Base-by-base conservation (phyloP, 2,329 filamentous ascomycete genomes). In the Cladosporium colombiae region DNA sequence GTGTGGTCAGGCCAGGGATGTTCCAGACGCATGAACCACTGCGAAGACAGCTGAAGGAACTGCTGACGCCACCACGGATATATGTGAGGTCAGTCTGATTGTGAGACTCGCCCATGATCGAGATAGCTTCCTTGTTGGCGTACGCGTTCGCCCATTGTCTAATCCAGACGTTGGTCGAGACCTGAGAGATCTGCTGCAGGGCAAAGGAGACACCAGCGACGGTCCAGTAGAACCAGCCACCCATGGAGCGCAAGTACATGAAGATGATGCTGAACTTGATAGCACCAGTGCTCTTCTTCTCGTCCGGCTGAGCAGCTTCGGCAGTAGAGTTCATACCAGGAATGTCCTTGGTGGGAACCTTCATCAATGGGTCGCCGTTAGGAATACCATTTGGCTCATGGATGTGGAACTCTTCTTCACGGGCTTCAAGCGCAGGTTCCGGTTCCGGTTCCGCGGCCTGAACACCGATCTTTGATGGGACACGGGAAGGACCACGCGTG, bases 171-270 rank as follows among this genome's bases (percentile, higher is more conserved):
- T 95, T 97, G 40, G 93, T 96, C 0, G 90, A 92, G 2, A 98
- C 90, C 27, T 91, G 91, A 4, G 91, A 90, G 37, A 97, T 77
- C 76, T 99, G 95, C 75, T 97, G 93, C 53, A 90, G 81, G 31
- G 85, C 84, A 74, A 99, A 98, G 44, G 93, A 89, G 5, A 88
- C 70, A 16, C 88, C 79, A 23, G 93, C 91, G 40, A 91, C 81
- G 57, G 90, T 78, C 95, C 95, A 99, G 81, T 96, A 99, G 84
- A 92, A 93, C 92, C 93, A 97, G 5, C 89, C 85, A n/a, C 95
- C 95, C 95, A 99, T 99, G 69, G 93, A 87, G 66, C 80, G 81
- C 21, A 99, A 85, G 76, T 99, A 99, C 75, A 96, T 87, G 67
- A 88, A 82, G 73, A 99, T 90, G 61, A 97, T 93, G 25, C 87